A percentile compares a stretch with the other conserved stretches of the same genome.
phyloP scores from a whole-genome alignment of 768 basidiomycete species.

The Tulasnella sp. region DNA sequence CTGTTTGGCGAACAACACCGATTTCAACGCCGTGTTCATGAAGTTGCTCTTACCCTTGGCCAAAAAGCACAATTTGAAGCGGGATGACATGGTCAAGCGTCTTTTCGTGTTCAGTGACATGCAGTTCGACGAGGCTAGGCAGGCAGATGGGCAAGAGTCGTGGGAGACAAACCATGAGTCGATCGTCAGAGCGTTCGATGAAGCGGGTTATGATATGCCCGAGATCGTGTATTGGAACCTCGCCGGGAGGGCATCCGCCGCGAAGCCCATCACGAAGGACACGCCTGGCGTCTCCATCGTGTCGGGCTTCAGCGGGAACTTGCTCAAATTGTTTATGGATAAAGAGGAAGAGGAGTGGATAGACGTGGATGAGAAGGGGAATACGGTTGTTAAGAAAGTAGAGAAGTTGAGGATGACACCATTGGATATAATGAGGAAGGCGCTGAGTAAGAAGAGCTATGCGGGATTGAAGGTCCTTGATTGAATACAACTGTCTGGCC shows the following conservation, averaged over 20 bases:
- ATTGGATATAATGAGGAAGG: slow-evolving; percentile 21
- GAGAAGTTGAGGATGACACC: slow-evolving; percentile 35
- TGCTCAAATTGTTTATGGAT: slow-evolving; percentile 66
- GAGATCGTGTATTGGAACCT: slow-evolving; percentile 69
- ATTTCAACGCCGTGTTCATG: slow-evolving; percentile 50
- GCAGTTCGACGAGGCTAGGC: slow-evolving; percentile 48
- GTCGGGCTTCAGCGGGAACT: slow-evolving; percentile 58
- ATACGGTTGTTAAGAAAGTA: slow-evolving; percentile 33
- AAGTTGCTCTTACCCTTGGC: slow-evolving; percentile 54
- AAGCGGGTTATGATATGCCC: slow-evolving; percentile 60
- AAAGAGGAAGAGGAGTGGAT: slow-evolving; percentile 35
- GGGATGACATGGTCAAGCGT: slow-evolving; percentile 64
- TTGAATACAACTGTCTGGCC: no score
- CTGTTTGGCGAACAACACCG: slow-evolving; percentile 48
- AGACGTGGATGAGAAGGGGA: slow-evolving; percentile 22
- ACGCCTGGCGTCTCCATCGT: slow-evolving; percentile 54
- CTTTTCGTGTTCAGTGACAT: slow-evolving; percentile 70
- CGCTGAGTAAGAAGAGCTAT: slow-evolving; percentile 33
- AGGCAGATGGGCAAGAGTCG: neutral
- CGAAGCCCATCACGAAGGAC: slow-evolving; percentile 41
- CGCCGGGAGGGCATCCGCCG: slow-evolving; percentile 20
- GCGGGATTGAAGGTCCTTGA: slow-evolving; percentile 50
- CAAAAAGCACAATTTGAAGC: slow-evolving; percentile 41
- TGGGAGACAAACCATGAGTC: slow-evolving; percentile 58
- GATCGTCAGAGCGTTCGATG: slow-evolving; percentile 42